Base-by-base conservation (phyloP, 495 filamentous ascomycete genomes). In the Penicillium arizonense region DNA sequence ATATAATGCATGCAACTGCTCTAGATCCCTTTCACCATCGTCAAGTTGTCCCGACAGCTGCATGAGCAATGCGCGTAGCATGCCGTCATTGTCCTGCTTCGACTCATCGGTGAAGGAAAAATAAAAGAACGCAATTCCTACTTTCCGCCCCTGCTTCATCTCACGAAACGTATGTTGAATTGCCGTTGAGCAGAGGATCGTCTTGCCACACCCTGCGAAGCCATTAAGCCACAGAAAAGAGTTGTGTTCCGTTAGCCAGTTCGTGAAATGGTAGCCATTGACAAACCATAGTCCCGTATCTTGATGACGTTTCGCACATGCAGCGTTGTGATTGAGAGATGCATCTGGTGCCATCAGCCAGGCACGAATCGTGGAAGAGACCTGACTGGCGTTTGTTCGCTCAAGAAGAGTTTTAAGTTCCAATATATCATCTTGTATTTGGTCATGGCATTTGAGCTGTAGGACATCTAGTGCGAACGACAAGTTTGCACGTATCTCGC, bases 161-260 rank as follows among this genome's bases (percentile, higher is more conserved):
- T 60, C 47, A n/a, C 45, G 47, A n/a, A 64, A 45, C 10, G 47
- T 54, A 51, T 58, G 10, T 30, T 74, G 54, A 11, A 72, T 69
- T 35, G 60, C 59, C 2, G 63, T 68, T 12, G 70, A 71, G 47
- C 67, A 71, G 0, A 72, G 60, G n/a, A 76, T 59, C 11, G 69
- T 72, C 44, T 75, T 76, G 13, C 72, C 70, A 58, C 65, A 75
- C 30, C 72, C 72, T 7, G 73, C 62, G 43, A 75, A 71, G 1
- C 72, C 72, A 36, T 68, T 58, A 0, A 76, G 41, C 72, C 72
- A 76, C 0, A 76, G 50, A 16, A 74, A 67, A 2, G 73, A 74
- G 37, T 71, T 69, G 2, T 14, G 44, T n/a, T 68, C 44, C 2
- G 8, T 43, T 10, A 72, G 46, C 72, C 72, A 76, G n/a, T n/a